Conservation (phyloP, 768 basidiomycete genomes). For the Tulasnella sp. region DNA sequence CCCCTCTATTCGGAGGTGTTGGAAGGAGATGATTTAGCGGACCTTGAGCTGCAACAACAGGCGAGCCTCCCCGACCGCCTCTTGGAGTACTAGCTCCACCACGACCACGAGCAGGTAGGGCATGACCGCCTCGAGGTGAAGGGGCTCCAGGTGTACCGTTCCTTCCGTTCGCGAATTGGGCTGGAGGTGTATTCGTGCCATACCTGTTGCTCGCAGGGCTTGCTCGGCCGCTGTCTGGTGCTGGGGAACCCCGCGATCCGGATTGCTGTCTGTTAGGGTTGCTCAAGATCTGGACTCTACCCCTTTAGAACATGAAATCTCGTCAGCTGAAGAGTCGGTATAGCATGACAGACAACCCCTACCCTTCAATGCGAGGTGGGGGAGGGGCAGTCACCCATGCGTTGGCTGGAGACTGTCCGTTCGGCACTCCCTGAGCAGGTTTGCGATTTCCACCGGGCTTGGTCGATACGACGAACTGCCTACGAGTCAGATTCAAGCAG, state of each 20-base stretch:
- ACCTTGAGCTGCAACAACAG: constrained; percentile 49
- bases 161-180: neutral
- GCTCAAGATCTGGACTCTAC: constrained; percentile 13
- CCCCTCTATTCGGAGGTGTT: constrained; percentile 20
- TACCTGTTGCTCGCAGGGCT: neutral
- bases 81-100: neutral
- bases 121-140: neutral
- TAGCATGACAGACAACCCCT: neutral
- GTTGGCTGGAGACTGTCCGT: constrained; percentile 3
- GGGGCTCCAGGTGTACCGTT: neutral
- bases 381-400: neutral
- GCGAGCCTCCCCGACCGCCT: constrained; percentile 61
- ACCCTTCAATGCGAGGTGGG: neutral
- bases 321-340: neutral
- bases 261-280: constrained; percentile 38
- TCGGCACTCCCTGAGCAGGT: constrained; percentile 36
- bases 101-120: neutral
- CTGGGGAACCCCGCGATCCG: constrained; percentile 63
- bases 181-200: constrained; percentile 1
- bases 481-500: constrained; percentile 84
- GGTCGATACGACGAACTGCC: constrained; percentile 81
- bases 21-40: constrained; percentile 33
- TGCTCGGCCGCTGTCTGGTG: constrained; percentile 9
- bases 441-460: constrained; percentile 44
- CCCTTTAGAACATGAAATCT: neutral